A percentile compares a stretch with the other conserved stretches of the same genome.
These are phyloP conservation scores for Dioszegia crocea DNA, from an alignment of 768 basidiomycete species.

Conservation along the genomic window DNA sequence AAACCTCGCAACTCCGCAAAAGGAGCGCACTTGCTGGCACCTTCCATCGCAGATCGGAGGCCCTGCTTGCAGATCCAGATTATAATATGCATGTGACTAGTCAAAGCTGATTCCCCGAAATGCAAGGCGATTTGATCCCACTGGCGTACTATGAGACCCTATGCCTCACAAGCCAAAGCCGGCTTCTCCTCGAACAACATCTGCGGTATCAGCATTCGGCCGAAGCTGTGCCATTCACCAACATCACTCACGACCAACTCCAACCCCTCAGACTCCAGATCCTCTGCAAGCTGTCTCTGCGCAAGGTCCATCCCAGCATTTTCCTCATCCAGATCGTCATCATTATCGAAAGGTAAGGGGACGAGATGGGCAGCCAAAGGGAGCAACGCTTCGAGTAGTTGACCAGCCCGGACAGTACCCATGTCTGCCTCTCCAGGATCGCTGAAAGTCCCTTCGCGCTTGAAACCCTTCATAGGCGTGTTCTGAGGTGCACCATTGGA, in stretches of 20 bases:
- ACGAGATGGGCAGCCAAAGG: conserved; percentile 15
- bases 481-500: background rate
- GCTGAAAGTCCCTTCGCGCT: background rate
- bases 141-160: too few relatives aligned
- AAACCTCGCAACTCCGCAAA: conserved; percentile 9
- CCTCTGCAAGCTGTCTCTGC: conserved; percentile 7
- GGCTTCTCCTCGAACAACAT: conserved; percentile 23
- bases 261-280: conserved; percentile 9
- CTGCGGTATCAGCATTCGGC: background rate
- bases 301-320: conserved; percentile 1
- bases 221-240: background rate
- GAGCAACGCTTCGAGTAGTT: conserved; percentile 12
- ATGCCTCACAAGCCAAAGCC: background rate
- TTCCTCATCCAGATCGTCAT: conserved; percentile 9
- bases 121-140: too few relatives aligned
- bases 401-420: background rate
- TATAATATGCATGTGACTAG: background rate
- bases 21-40: conserved; percentile 3
- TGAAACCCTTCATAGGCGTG: background rate
- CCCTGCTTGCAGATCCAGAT: background rate
- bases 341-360: conserved; percentile 7
- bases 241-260: conserved; percentile 15
- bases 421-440: background rate
- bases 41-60: background rate
- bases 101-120: too few relatives aligned